These are phyloP conservation scores for Fomes fomentarius DNA, from an alignment of 1,284 basidiomycete species.

Conservation along the genomic window DNA sequence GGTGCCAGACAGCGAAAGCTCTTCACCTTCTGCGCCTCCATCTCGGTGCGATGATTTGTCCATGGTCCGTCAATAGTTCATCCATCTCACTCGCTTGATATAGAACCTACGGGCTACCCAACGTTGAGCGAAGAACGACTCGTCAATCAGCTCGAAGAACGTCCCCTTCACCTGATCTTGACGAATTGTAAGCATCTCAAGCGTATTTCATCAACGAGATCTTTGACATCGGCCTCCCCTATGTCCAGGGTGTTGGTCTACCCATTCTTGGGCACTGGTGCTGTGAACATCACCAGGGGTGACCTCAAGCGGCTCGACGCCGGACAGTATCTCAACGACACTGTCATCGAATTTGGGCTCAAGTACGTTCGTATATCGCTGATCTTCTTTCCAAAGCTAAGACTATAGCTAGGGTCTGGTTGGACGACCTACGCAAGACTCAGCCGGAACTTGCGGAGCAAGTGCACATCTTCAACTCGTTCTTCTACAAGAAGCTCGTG, in stretches of 20 bases:
- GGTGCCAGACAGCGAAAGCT: neutral
- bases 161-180: conserved; percentile 46
- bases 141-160: conserved; percentile 19
- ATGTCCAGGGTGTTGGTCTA: conserved; percentile 78
- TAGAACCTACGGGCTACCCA: conserved; percentile 7
- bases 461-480: conserved; percentile 94
- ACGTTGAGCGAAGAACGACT: conserved; percentile 12
- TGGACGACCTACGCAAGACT: conserved; percentile 54
- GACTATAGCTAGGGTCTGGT: conserved; percentile 60
- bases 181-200: conserved; percentile 62
- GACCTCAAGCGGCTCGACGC: conserved; percentile 76
- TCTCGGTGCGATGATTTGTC: conserved; percentile 4
- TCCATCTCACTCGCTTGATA: neutral
- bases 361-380: conserved; percentile 56
- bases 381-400: neutral
- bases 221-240: neutral
- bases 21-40: conserved; percentile 3
- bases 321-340: conserved; percentile 93
- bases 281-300: conserved; percentile 78
- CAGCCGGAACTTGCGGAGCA: conserved; percentile 70
- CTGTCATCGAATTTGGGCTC: conserved; percentile 92
- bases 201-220: neutral
- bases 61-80: neutral
- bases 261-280: conserved; percentile 69
- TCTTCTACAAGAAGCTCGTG: conserved; percentile 96